Evolutionary conservation across 768 basidiomycete species (phyloP), one percentile per base, ranked within the genome.

Genomic region (Amanita rimosa): DNA sequence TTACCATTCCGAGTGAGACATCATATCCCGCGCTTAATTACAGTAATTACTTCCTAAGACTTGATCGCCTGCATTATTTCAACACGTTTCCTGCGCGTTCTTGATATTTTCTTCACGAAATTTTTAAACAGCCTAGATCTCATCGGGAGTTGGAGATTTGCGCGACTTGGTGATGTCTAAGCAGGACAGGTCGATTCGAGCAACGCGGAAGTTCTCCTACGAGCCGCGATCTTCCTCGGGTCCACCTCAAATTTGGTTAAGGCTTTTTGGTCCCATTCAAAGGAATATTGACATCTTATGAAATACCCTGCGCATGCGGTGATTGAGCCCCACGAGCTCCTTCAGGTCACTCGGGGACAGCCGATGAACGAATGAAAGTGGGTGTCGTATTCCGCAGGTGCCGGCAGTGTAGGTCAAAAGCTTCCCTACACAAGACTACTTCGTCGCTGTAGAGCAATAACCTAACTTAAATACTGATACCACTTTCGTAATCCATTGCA

Each of bases 61-160:
- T 27, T 19, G 44, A 46, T 35, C 33, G 24, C 16, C 26, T 29
- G 8, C 17, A n/a, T 9, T 16, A 13, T 7, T 11, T 13, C 22
- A 16, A 36, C 46, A 47, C 46, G 46, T 36, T 26, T 22, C 6
- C 11, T 24, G 29, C 46, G 35, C 46, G 46, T 47, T 47, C 35
- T 16, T 22, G 17, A 43, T 43, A 26, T 27, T 6, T 42, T 17
- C 41, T 27, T 27, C 24, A 27, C 21, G 24, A 10, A 22, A n/a
- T 42, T 22, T 27, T 17, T 13, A 39, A 39, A 11, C 6, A 41
- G 19, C 14, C 27, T 43, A 24, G 41, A 43, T 27, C 41, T 8
- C 41, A 27, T 27, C 41, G 29, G 7, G 9, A 27, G n/a, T 14
- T 16, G 24, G 24, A 26, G 24, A 11, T n/a, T 43, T 17, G 11